Evolutionary conservation across 2,329 filamentous ascomycete species (phyloP), one percentile per base, ranked within the genome.

Genomic region (Fusarium liriodendri): DNA sequence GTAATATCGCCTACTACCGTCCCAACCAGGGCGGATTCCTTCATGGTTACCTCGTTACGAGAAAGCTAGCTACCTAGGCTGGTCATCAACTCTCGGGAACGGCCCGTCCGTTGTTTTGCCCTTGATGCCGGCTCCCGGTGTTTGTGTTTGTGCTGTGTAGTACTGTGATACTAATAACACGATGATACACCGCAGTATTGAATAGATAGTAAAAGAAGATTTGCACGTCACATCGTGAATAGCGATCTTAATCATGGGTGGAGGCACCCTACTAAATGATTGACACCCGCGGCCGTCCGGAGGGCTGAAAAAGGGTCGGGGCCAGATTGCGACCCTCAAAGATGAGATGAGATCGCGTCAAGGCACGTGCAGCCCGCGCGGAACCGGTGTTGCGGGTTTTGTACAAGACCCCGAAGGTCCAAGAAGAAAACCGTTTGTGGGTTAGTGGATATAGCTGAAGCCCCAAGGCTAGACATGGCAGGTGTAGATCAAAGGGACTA

Each of bases 221-320:
- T 38, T 57, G 35, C 6, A 62, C 32, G 58, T 71, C 25, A 45
- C 52, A 60, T 68, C 57, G 52, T 37, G 60, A 25, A 14, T 58
- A 68, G 52, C 63, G 67, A 74, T 73, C 67, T 62, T 52, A 73
- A 73, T 73, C 58, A 70, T 32, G 33, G 5, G 18, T 33, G 42
- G 63, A 32, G 61, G 60, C 16, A 25, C 27, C 22, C 22, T 10
- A 10, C 38, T 18, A n/a, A 33, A 59, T 60, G 27, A 52, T 62
- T 58, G 29, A 37, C 59, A 18, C 22, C 42, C 6, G 45, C 18
- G 58, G 40, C 29, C 35, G 62, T 45, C 47, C 62, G 67, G 32
- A 25, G 47, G 55, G 42, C 55, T 29, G 47, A 47, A 27, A 47
- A 27, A 6, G 27, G 11, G 52, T 58, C 7, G 16, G 57, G 52